phyloP scores from a whole-genome alignment of 371 early-diverging fungal species.

The Lichtheimia ramosa region DNA sequence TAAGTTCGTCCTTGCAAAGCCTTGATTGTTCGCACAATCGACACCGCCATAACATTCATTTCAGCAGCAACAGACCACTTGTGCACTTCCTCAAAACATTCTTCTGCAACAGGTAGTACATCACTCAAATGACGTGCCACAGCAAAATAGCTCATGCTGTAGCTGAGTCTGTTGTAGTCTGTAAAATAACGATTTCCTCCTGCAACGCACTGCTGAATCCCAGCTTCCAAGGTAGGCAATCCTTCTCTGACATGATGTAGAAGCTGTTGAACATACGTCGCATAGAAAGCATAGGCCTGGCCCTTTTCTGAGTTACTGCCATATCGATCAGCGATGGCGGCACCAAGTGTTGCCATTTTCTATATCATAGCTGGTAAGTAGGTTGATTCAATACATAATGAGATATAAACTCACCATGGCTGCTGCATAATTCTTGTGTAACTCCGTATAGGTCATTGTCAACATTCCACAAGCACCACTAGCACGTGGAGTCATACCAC shows the following conservation, averaged over 20 bases:
- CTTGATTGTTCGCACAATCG: slow-evolving; percentile 37
- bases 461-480: slow-evolving; percentile 26
- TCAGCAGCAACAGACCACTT: slow-evolving; percentile 36
- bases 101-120: slow-evolving; percentile 27
- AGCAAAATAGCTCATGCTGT: slow-evolving; percentile 20
- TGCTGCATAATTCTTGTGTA: slow-evolving; percentile 20
- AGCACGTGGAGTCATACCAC: slow-evolving; percentile 25
- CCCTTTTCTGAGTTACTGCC: slow-evolving; percentile 36
- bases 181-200: slow-evolving; percentile 45
- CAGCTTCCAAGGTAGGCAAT: slow-evolving; percentile 12
- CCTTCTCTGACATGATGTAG: slow-evolving; percentile 30
- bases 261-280: slow-evolving; percentile 26
- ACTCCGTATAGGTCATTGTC: slow-evolving; percentile 26
- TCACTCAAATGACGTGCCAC: slow-evolving; percentile 21
- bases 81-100: slow-evolving; percentile 36
- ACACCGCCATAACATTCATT: slow-evolving; percentile 30
- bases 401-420: slow-evolving; percentile 6
- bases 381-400: too few relatives aligned
- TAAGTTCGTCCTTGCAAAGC: slow-evolving; percentile 42
- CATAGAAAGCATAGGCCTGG: slow-evolving; percentile 26
- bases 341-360: slow-evolving; percentile 32
- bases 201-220: slow-evolving; percentile 8
- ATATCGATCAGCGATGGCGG: slow-evolving; percentile 21
- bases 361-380: slow-evolving; percentile 4
- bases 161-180: slow-evolving; percentile 27